Evolutionary conservation across 2,329 filamentous ascomycete genomes (phyloP), one percentile per base, ranked within the genome.

Genomic region (Clarireedia homoeocarpa): DNA sequence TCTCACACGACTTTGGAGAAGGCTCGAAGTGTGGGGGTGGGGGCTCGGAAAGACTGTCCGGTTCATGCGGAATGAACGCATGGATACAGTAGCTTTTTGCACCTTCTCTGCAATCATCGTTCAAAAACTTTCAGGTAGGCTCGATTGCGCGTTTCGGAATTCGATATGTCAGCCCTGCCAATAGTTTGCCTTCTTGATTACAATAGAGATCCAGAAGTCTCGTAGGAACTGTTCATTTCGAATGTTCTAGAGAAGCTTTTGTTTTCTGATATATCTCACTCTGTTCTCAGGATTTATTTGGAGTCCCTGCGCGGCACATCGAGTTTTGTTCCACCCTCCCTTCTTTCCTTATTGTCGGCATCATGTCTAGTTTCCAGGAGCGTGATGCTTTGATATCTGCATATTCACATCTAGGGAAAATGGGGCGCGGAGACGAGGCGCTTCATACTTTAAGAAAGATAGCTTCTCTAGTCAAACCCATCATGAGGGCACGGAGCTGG

Each of bases 401-500:
- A 63, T 82, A 78, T 61, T 74, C 78, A 46, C 77, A 81, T 71
- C 71, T 80, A n/a, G 74, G 75, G 47, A 69, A 72, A 27, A 70
- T 73, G 7, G 71, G 73, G 10, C 71, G 77, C 10, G 74, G 77
- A 59, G 69, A 72, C n/a, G 78, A 81, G 59, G 78, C 78, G 10
- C 67, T 80, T 3, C 67, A 81, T 38, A 82, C 81, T 56, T 78
- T 97, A 24, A 87, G 84, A 65, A 91, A 88, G 71, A 79, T 95
- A 42, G 90, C 90, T 2, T 95, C 91, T 26, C 73, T 95, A 56
- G 91, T 96, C 59, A 96, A 96, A 70, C 92, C 92, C 17, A 89
- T 97, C 60, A 97, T 97, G 91, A 81, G 90, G 61, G 89, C 89
- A 48, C 83, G 89, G 45, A 79, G 79, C 55, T 97, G 91, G 89